Base-by-base conservation (phyloP, 148 eudicot species). In the Simmondsia chinensis region DNA sequence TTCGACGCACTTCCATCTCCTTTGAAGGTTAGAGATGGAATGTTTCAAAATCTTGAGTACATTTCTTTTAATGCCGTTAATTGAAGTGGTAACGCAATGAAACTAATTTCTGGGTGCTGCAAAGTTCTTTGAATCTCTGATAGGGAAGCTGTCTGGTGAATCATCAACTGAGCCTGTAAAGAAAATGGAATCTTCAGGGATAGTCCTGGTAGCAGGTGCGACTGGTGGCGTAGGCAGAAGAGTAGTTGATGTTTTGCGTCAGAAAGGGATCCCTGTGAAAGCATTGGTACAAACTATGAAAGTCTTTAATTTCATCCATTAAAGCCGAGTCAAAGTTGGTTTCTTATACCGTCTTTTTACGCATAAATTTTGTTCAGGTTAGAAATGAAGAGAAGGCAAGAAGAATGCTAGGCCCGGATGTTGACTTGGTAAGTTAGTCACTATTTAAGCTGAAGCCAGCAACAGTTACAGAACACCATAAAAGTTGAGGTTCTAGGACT, bases 141-240 rank as follows among this genome's bases (percentile, higher is more conserved):
- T 82, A 52, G 86, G 52, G 21, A 91, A 71, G 58, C 61, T 82
- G 33, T 73, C 97, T 13, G 68, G 59, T 27, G 69, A 77, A 54
- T 65, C 99, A 46, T 73, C 79, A 51, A 65, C 60, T 41, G 80
- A 75, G 57, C 71, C 88, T 27, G 58, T 19, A 44, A 76, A 64
- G 55, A 48, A 70, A 30, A 86, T 86, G 99, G 83, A 75, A 34
- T 50, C 81, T 47, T 79, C 94, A 53, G 89, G 82, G 50, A 68
- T 79, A 34, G 60, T 75, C 35, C 70, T 91, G 35, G 99, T 91
- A 60, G 82, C 67, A 25, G 99, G 95, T 59, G 99, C 89, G 46
- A 91, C 99, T 39, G 99, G 99, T 56, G 99, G 99, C 35, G 96
- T 91, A 30, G 99, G 99, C 39, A 74, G 94, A 76, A 82, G 99